Percentiles rank a stretch among this genome's conserved stretches.
Evolutionary conservation across 2,329 filamentous ascomycete species (phyloP).

Genomic region (Diaporthe ilicicola): DNA sequence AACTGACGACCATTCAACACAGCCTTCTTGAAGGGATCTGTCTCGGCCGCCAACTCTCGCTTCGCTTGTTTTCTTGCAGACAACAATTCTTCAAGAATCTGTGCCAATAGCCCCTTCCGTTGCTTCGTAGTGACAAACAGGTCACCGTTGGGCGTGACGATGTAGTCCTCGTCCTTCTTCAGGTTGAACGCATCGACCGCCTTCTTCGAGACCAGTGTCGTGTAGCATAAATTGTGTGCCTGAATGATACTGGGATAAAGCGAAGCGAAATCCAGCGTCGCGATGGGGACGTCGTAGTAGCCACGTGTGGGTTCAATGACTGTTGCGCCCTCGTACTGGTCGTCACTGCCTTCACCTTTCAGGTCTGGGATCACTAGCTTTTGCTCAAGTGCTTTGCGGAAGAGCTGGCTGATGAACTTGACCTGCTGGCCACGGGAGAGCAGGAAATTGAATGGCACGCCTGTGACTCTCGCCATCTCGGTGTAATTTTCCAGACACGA

Average conservation of each 20-base stretch:
- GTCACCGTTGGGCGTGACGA: slow-evolving; percentile 93
- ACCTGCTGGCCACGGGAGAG: slow-evolving; percentile 94
- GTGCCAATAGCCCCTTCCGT: slow-evolving; percentile 88
- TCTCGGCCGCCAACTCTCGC: slow-evolving; percentile 86
- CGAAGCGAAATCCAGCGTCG: slow-evolving; percentile 97
- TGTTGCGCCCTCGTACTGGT: slow-evolving; percentile 97
- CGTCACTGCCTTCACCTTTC: slow-evolving; percentile 73
- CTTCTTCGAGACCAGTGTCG: slow-evolving; percentile 83
- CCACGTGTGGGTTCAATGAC: slow-evolving; percentile 95
- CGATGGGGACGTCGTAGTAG: slow-evolving; percentile 94
- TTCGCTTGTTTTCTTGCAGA: slow-evolving; percentile 95
- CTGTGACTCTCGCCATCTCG: slow-evolving; percentile 99
- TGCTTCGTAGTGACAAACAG: slow-evolving; percentile 89
- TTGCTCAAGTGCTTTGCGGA: slow-evolving; percentile 92
- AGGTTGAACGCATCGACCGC: slow-evolving; percentile 79
- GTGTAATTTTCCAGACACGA: slow-evolving; percentile 99
- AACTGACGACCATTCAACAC: slow-evolving; percentile 97
- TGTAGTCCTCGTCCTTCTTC: slow-evolving; percentile 92
- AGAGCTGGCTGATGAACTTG: slow-evolving; percentile 97
- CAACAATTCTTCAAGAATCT: slow-evolving; percentile 94
- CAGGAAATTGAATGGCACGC: slow-evolving; percentile 95
- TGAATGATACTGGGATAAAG: slow-evolving; percentile 99
- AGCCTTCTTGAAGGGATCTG: slow-evolving; percentile 96
- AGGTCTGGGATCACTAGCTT: slow-evolving; percentile 94
- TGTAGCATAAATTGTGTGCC: slow-evolving; percentile 98